phyloP scores from a whole-genome alignment of 23 red algal genomes.

The Gracilaria domingensis region DNA sequence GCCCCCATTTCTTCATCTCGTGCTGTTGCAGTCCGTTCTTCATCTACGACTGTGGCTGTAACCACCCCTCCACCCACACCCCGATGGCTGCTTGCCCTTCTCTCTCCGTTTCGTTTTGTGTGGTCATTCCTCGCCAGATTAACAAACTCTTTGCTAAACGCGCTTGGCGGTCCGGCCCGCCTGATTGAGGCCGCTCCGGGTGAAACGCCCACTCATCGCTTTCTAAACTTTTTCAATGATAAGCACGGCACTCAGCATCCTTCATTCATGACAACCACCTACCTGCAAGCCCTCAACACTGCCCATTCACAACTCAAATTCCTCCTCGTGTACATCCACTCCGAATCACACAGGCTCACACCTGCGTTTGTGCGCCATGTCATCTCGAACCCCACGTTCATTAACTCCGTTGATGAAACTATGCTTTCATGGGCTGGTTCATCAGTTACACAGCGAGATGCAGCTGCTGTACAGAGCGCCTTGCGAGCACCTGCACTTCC shows the following conservation, averaged over 20 bases:
- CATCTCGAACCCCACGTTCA: slow-evolving; percentile 55
- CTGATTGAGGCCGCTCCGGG: slow-evolving; percentile 63
- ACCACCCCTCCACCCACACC: slow-evolving; percentile 24
- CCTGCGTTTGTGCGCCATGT: slow-evolving; percentile 78
- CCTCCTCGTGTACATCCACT: slow-evolving; percentile 91
- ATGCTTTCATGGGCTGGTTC: slow-evolving; percentile 86
- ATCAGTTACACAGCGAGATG: slow-evolving; percentile 70
- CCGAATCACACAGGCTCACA: slow-evolving; percentile 77
- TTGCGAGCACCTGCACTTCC: slow-evolving; percentile 76
- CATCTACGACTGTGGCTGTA: neutral
- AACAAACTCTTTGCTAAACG: slow-evolving; percentile 24
- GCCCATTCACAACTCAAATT: slow-evolving; percentile 78
- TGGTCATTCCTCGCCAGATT: slow-evolving; percentile 59
- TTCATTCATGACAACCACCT: slow-evolving; percentile 45
- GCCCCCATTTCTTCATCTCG: neutral
- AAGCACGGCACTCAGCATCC: slow-evolving; percentile 51
- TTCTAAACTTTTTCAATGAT: slow-evolving; percentile 56
- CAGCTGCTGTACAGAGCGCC: slow-evolving; percentile 54
- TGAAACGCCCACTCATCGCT: slow-evolving; percentile 48
- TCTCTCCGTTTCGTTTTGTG: slow-evolving; percentile 63
- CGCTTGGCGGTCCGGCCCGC: slow-evolving; percentile 48
- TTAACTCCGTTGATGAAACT: slow-evolving; percentile 69
- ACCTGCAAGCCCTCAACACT: slow-evolving; percentile 40
- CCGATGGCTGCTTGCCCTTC: slow-evolving; percentile 55
- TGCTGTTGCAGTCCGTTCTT: neutral